Percentiles rank a stretch among this genome's conserved stretches.
These are phyloP conservation scores for Thalia dealbata DNA, from an alignment of 176 grass and related monocot genomes.

Conservation along the genomic window DNA sequence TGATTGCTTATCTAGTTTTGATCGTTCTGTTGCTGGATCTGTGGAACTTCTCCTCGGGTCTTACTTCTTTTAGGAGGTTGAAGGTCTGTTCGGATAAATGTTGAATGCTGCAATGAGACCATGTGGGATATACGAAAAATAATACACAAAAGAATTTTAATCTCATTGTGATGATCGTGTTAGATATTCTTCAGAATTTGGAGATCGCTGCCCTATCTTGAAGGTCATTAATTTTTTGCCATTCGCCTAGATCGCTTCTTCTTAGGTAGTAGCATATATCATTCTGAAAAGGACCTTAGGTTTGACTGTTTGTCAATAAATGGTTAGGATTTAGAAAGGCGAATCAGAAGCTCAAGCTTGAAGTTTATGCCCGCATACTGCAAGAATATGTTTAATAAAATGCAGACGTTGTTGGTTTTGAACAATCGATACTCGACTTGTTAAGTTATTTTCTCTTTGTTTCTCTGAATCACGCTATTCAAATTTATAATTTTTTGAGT, in stretches of 20 bases:
- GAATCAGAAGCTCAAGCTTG: background rate
- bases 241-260: background rate
- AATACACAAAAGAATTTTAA: background rate
- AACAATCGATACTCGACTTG: background rate
- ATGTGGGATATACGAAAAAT: background rate
- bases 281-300: background rate
- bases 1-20: slow-evolving; percentile 1
- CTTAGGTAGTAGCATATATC: background rate
- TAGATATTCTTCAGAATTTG: background rate
- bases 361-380: background rate
- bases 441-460: background rate
- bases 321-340: background rate
- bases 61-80: background rate
- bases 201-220: background rate
- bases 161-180: background rate
- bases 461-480: background rate
- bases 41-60: background rate
- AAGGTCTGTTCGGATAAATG: background rate
- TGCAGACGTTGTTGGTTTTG: background rate
- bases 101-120: background rate
- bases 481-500: too few species aligned
- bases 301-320: background rate
- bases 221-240: background rate
- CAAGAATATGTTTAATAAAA: background rate
- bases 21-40: background rate